Evolutionary conservation across 176 grass and related monocot species (phyloP).

Genomic region (Carex cristatella): DNA sequence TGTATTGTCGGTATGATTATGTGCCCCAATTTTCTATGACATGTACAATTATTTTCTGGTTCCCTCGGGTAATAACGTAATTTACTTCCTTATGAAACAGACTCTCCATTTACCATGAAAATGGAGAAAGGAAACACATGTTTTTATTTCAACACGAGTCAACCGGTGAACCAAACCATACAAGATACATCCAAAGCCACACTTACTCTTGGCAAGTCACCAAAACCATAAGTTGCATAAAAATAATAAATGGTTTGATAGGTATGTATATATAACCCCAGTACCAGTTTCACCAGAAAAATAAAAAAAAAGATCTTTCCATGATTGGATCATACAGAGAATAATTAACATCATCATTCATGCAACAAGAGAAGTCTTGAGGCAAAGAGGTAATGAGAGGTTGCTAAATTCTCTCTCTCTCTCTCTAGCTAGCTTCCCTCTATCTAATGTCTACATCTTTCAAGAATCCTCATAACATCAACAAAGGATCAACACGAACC

Average conservation of each 20-base stretch:
- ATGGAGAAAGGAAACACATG: not conserved
- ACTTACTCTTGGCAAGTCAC: constrained; percentile 16
- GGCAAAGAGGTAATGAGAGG: not conserved
- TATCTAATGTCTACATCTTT: constrained; percentile 12
- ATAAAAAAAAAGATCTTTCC: not conserved
- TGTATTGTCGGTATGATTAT: too few species aligned
- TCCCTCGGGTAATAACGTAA: too few species aligned
- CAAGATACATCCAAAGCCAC: not conserved
- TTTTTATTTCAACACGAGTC: not conserved
- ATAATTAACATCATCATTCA: constrained; percentile 8
- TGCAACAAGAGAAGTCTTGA: not conserved
- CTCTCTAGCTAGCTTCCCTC: not conserved
- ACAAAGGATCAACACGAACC: constrained; percentile 1
- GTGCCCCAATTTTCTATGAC: too few species aligned
- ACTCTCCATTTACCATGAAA: not conserved
- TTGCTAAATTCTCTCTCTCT: not conserved
- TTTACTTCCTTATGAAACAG: too few species aligned
- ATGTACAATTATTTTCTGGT: too few species aligned
- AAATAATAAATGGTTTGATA: not conserved
- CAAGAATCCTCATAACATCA: constrained; percentile 28
- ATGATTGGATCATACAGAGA: not conserved
- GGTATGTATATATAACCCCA: not conserved
- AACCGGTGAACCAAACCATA: constrained; percentile 1
- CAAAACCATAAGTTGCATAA: constrained; percentile 21
- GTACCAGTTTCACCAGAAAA: constrained; percentile 15